Percentiles rank a stretch among this genome's conserved stretches.
Evolutionary conservation across 2,329 filamentous ascomycete genomes (phyloP).

Genomic region (Fusarium scirpi): DNA sequence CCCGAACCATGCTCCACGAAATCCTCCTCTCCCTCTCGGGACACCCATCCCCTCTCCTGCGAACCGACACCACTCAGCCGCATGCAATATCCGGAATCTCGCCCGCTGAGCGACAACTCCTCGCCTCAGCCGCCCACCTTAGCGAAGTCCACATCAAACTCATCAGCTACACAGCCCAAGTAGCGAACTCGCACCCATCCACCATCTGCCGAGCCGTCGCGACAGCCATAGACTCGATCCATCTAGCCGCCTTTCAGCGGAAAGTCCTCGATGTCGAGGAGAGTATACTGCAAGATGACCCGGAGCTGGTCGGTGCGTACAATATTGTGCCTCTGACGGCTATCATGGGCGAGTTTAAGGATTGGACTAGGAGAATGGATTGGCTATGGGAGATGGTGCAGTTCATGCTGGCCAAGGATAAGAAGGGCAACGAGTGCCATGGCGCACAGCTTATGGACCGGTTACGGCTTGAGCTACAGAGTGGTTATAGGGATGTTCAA

Average conservation of each 20-base stretch:
- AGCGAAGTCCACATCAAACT: slow-evolving; percentile 82
- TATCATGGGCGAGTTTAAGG: slow-evolving; percentile 85
- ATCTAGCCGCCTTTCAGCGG: slow-evolving; percentile 83
- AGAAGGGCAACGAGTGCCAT: slow-evolving; percentile 61
- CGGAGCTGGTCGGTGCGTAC: slow-evolving; percentile 87
- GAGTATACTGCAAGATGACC: slow-evolving; percentile 79
- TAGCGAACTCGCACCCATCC: slow-evolving; percentile 79
- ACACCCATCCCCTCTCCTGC: slow-evolving; percentile 89
- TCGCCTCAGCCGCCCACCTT: slow-evolving; percentile 80
- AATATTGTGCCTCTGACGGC: slow-evolving; percentile 92
- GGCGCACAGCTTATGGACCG: slow-evolving; percentile 83
- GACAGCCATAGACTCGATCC: slow-evolving; percentile 77
- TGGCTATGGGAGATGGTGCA: slow-evolving; percentile 83
- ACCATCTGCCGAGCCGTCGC: slow-evolving; percentile 90
- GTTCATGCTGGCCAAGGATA: slow-evolving; percentile 69
- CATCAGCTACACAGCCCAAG: slow-evolving; percentile 72
- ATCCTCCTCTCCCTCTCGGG: slow-evolving; percentile 96
- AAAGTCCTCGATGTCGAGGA: slow-evolving; percentile 88
- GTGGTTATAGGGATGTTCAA: slow-evolving; percentile 89
- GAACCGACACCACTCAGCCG: slow-evolving; percentile 61
- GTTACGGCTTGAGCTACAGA: slow-evolving; percentile 80
- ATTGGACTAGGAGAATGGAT: slow-evolving; percentile 84
- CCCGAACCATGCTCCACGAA: slow-evolving; percentile 87
- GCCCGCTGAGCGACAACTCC: slow-evolving; percentile 84
- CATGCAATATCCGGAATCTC: slow-evolving; percentile 68